Evolutionary conservation across 2,329 filamentous ascomycete species (phyloP).

Genomic region (Sporothrix protearum): DNA sequence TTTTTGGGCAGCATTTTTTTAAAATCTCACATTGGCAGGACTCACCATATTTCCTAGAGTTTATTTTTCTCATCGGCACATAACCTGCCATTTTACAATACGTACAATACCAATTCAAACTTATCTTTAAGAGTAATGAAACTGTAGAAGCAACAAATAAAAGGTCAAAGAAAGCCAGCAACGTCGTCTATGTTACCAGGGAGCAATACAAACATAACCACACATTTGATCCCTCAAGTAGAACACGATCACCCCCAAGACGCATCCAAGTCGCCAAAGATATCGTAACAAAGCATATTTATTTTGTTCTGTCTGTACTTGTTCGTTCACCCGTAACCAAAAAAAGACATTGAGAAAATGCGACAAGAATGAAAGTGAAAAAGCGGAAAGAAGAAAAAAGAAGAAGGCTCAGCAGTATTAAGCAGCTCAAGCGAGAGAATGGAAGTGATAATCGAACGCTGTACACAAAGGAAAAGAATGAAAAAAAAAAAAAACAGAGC

Average conservation of each 20-base stretch:
- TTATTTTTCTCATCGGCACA: neutral
- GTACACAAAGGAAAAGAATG: neutral
- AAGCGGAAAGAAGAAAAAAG: neutral
- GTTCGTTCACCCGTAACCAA: conserved; percentile 14
- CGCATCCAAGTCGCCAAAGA: neutral
- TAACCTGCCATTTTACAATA: neutral
- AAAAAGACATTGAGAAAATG: neutral
- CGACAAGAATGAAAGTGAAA: neutral
- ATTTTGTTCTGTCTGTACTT: neutral
- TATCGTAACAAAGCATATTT: neutral
- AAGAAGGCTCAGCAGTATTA: conserved; percentile 2
- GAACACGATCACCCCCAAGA: neutral
- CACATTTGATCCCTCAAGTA: too few relatives aligned
- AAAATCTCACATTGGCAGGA: neutral
- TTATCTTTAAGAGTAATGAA: neutral
- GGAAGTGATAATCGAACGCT: neutral
- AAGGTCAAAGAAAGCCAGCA: neutral
- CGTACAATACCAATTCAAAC: neutral
- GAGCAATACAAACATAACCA: neutral
- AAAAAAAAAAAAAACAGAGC: neutral
- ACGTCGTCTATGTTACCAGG: neutral
- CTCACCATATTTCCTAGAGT: neutral
- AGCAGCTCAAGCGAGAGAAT: neutral
- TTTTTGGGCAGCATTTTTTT: neutral
- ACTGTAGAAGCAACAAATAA: neutral